A percentile compares a stretch with the other conserved stretches of the same genome.
Conservation (phyloP, 345 rosid genomes). For the Eucalyptus sp. region DNA sequence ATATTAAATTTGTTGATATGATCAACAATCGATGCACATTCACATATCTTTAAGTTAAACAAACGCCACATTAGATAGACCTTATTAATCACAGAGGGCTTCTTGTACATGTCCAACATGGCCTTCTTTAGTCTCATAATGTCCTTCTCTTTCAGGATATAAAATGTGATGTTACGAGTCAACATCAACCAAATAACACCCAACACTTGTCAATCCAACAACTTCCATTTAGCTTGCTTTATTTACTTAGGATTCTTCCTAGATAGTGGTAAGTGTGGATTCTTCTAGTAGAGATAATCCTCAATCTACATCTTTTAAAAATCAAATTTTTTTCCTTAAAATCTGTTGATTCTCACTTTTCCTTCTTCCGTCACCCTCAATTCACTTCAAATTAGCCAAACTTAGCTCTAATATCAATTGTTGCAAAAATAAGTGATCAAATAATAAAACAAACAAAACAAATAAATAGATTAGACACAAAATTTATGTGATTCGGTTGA, state of each 20-base stretch:
- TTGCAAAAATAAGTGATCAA: not conserved
- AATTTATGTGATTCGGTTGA: not conserved
- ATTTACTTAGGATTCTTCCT: not conserved
- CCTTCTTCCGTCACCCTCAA: rapidly evolving
- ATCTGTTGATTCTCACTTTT: not conserved
- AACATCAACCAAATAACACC: not conserved
- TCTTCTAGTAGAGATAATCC: not conserved
- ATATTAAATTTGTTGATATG: not conserved
- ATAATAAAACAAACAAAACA: too few relatives aligned
- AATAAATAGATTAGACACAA: not conserved
- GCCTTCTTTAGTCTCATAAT: not conserved
- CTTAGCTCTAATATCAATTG: not conserved
- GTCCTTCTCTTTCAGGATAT: not conserved
- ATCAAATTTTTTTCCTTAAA: rapidly evolving
- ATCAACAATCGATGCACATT: too few relatives aligned
- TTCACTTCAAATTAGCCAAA: not conserved
- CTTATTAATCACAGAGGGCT: not conserved
- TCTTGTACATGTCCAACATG: not conserved
- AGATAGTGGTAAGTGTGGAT: not conserved
- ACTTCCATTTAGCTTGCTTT: not conserved
- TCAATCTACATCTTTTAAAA: not conserved
- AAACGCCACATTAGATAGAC: not conserved
- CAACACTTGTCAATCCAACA: not conserved
- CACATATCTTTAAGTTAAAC: not conserved
- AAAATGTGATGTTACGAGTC: not conserved